Conservation (phyloP, 495 filamentous ascomycete genomes). For the Trichoderma erinaceum region DNA sequence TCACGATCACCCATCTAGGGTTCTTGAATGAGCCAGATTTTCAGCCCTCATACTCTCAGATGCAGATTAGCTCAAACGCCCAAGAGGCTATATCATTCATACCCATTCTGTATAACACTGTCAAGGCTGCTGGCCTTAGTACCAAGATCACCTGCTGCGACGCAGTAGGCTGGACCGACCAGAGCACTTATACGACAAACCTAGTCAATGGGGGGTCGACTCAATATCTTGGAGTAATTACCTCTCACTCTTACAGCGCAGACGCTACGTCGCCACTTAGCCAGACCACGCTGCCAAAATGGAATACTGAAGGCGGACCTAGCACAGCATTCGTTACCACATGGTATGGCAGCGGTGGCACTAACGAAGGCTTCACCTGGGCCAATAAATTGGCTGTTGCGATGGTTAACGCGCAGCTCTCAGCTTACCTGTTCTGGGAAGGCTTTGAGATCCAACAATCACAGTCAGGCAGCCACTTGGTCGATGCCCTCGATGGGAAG, state of each 20-base stretch:
- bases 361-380: slow-evolving; percentile 48
- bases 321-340: slow-evolving; percentile 30
- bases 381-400: slow-evolving; percentile 45
- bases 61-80: slow-evolving; percentile 36
- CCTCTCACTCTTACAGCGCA: slow-evolving; percentile 43
- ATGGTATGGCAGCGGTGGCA: slow-evolving; percentile 41
- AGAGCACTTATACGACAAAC: slow-evolving; percentile 35
- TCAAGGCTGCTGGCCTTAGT: slow-evolving; percentile 33
- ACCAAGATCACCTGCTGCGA: slow-evolving; percentile 45
- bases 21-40: slow-evolving; percentile 56
- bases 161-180: slow-evolving; percentile 42
- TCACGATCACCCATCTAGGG: slow-evolving; percentile 44
- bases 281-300: slow-evolving; percentile 19
- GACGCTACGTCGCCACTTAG: slow-evolving; percentile 18
- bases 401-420: slow-evolving; percentile 39
- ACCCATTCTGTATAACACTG: slow-evolving; percentile 33
- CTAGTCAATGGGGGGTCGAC: slow-evolving; percentile 14
- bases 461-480: slow-evolving; percentile 30
- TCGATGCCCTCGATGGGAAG: slow-evolving; percentile 27
- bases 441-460: slow-evolving; percentile 33
- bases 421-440: slow-evolving; percentile 50
- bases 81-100: slow-evolving; percentile 46
- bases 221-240: slow-evolving; percentile 28
- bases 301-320: slow-evolving; percentile 24
- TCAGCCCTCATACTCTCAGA: slow-evolving; percentile 39